Conservation (phyloP, 129 eudicot genomes). For the Mikania micrantha region DNA sequence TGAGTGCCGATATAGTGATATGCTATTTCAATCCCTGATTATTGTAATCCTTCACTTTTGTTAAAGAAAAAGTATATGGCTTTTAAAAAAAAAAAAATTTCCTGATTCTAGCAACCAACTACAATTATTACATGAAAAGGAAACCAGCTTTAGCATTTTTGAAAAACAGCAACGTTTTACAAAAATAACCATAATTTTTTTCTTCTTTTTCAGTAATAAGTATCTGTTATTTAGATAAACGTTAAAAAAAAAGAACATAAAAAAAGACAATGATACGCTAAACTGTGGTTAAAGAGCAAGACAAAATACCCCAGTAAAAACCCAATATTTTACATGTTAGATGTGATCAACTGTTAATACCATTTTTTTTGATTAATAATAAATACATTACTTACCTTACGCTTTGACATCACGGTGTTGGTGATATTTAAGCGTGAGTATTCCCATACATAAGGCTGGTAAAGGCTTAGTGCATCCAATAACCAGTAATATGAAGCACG, state of each 20-base stretch:
- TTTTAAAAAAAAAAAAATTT: too few relatives aligned
- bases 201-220: neutral
- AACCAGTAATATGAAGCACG: conserved; percentile 10
- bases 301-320: neutral
- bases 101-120: neutral
- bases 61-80: too few relatives aligned
- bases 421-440: conserved; percentile 8
- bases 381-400: neutral
- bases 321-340: neutral
- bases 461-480: conserved; percentile 6
- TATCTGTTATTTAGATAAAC: neutral
- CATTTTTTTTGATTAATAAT: neutral
- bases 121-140: neutral
- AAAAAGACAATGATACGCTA: neutral
- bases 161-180: neutral
- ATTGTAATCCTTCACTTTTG: too few relatives aligned
- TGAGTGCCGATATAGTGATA: too few relatives aligned
- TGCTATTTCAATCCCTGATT: too few relatives aligned
- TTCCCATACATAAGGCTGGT: conserved; percentile 9
- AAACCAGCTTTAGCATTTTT: neutral
- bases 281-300: neutral
- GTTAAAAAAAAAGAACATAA: neutral
- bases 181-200: neutral
- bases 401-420: conserved; percentile 7
- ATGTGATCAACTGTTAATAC: neutral